A percentile compares a stretch with the other conserved stretches of the same genome.
phyloP scores from a whole-genome alignment of 2,329 filamentous ascomycete species.

The Phoma sp. region DNA sequence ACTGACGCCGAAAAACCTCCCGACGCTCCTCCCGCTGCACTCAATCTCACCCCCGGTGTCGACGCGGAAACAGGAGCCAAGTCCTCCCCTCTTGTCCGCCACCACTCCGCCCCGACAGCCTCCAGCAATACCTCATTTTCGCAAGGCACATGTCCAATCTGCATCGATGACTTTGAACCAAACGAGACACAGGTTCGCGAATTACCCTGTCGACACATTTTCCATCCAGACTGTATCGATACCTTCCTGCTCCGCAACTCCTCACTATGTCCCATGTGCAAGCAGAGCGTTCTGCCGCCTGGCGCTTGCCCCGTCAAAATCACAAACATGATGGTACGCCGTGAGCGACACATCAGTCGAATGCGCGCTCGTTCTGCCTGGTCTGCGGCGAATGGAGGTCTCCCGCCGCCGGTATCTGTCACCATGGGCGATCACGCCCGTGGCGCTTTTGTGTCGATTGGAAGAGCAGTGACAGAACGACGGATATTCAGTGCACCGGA shows the following conservation, averaged over 20 bases:
- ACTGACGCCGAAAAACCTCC: slow-evolving; percentile 27
- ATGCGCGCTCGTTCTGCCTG: slow-evolving; percentile 59
- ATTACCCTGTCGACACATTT: slow-evolving; percentile 89
- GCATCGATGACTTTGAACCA: slow-evolving; percentile 79
- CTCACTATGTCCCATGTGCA: slow-evolving; percentile 91
- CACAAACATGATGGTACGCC: slow-evolving; percentile 85
- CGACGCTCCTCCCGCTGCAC: slow-evolving; percentile 17
- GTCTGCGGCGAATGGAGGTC: slow-evolving; percentile 4
- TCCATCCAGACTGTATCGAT: slow-evolving; percentile 91
- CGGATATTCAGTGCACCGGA: slow-evolving; percentile 44
- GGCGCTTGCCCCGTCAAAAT: slow-evolving; percentile 59
- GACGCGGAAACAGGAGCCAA: slow-evolving; percentile 28
- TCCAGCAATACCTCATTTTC: slow-evolving; percentile 46
- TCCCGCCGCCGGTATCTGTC: not conserved
- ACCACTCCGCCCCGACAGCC: slow-evolving; percentile 31
- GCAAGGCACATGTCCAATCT: slow-evolving; percentile 90
- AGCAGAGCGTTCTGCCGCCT: slow-evolving; percentile 77
- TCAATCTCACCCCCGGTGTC: slow-evolving; percentile 18
- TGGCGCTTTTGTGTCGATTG: slow-evolving; percentile 31
- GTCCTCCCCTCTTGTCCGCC: slow-evolving; percentile 20
- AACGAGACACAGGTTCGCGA: slow-evolving; percentile 78
- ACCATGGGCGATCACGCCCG: slow-evolving; percentile 4
- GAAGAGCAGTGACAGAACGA: slow-evolving; percentile 32
- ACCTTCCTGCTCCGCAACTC: slow-evolving; percentile 79
- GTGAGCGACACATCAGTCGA: slow-evolving; percentile 73